phyloP scores from a whole-genome alignment of 2,329 filamentous ascomycete genomes.

The Trichoderma hamatum region DNA sequence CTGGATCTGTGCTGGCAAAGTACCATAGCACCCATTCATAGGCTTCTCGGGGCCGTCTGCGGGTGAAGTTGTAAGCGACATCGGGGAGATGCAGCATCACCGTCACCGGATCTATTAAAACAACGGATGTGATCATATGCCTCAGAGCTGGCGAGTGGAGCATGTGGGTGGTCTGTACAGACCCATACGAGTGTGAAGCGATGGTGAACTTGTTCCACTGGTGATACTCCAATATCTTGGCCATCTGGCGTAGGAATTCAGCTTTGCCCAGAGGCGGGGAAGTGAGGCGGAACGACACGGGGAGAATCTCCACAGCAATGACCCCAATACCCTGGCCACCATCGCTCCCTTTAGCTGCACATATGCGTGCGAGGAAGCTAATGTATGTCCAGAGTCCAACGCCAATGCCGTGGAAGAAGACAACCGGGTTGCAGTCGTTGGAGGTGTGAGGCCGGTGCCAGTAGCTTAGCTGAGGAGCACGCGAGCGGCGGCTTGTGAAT shows the following conservation, averaged over 20 bases:
- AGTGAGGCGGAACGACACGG: slow-evolving; percentile 66
- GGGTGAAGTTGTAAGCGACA: slow-evolving; percentile 72
- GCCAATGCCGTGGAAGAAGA: slow-evolving; percentile 74
- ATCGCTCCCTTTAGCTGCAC: slow-evolving; percentile 36
- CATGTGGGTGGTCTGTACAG: slow-evolving; percentile 64
- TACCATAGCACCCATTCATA: slow-evolving; percentile 73
- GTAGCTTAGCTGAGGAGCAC: slow-evolving; percentile 58
- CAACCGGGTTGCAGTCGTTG: slow-evolving; percentile 53
- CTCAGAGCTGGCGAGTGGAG: slow-evolving; percentile 53
- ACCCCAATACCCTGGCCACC: slow-evolving; percentile 59
- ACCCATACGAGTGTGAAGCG: slow-evolving; percentile 66
- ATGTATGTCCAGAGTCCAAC: slow-evolving; percentile 67
- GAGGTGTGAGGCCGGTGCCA: slow-evolving; percentile 66
- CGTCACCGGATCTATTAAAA: slow-evolving; percentile 64
- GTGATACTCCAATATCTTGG: slow-evolving; percentile 59
- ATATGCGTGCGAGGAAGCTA: slow-evolving; percentile 58
- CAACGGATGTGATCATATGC: slow-evolving; percentile 52
- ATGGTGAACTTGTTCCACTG: slow-evolving; percentile 62
- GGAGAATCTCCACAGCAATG: slow-evolving; percentile 67
- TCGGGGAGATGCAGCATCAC: slow-evolving; percentile 70
- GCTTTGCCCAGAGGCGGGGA: slow-evolving; percentile 52
- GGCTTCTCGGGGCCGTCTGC: slow-evolving; percentile 54
- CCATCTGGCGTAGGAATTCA: slow-evolving; percentile 60
- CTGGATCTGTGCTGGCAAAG: slow-evolving; percentile 69
- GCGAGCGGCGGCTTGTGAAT: slow-evolving; percentile 50